Evolutionary conservation across 345 rosid genomes (phyloP), one percentile per base, ranked within the genome.

Genomic region (Brassica cretica): DNA sequence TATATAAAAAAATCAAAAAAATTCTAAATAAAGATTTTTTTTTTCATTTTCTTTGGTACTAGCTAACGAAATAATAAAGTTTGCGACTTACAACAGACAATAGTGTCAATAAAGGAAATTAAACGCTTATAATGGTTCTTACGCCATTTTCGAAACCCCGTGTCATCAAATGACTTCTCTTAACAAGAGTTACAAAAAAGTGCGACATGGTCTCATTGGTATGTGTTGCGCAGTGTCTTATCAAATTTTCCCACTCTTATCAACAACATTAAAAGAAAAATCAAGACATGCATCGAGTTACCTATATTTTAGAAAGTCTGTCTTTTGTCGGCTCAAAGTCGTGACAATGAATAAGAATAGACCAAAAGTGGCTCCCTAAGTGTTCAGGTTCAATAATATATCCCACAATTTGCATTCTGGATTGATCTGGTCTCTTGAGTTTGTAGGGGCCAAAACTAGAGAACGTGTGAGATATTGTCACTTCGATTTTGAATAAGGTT

Each of bases 381-480:
- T 44, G 51, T 18, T 37, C 46, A 39, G 76, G 71, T 55, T 72
- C 72, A 72, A 78, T 78, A 72, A 72, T 72, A 18, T 59, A 0
- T n/a, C 61, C 67, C 77, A 66, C 39, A 59, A 33, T 78, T 72
- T 56, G 21, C 24, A 78, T 72, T 66, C 58, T 78, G 77, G 68
- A 55, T 32, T 72, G 55, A 71, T 55, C 71, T 64, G 41, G 60
- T 77, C 61, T 33, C 67, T 66, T 72, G 53, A 60, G 19, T 69
- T 32, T 66, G 72, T 72, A 66, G 77, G 81, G 73, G 81, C 59
- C 81, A 66, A 66, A 41, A 66, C 32, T 32, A 19, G 41, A 65
- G 53, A 71, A 72, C 29, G 37, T 58, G 46, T 60, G 30, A 59
- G 68, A 30, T 59, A 32, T 66, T 72, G 76, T 64, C 49, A 68